Evolutionary conservation across 2,329 filamentous ascomycete species (phyloP).

Genomic region (Alternaria dauci): DNA sequence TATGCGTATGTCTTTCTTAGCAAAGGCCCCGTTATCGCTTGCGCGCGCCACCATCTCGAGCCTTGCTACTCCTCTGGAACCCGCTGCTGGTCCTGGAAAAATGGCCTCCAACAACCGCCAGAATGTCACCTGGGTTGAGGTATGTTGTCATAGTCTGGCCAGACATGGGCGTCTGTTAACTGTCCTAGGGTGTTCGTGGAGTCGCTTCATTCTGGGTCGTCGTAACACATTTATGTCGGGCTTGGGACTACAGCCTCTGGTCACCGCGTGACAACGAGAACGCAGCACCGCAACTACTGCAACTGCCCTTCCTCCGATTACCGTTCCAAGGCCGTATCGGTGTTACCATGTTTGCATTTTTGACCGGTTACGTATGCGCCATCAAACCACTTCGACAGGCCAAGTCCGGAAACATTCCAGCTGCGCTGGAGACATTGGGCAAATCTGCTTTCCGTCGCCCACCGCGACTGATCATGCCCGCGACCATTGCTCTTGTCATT

Average conservation of each 20-base stretch:
- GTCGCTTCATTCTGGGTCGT: slow-evolving; percentile 64
- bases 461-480: slow-evolving; percentile 61
- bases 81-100: slow-evolving; percentile 19
- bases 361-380: slow-evolving; percentile 65
- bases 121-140: slow-evolving; percentile 55
- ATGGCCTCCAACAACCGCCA: slow-evolving; percentile 45
- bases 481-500: slow-evolving; percentile 60
- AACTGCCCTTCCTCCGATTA: slow-evolving; percentile 64
- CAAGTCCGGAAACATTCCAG: slow-evolving; percentile 56
- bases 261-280: slow-evolving; percentile 56
- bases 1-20: slow-evolving; percentile 38
- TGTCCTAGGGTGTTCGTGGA: slow-evolving; percentile 59
- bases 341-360: slow-evolving; percentile 65
- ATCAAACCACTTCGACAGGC: slow-evolving; percentile 63
- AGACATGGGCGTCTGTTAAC: slow-evolving; percentile 12
- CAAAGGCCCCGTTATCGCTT: slow-evolving; percentile 36
- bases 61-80: slow-evolving; percentile 21
- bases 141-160: slow-evolving; percentile 26
- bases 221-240: slow-evolving; percentile 61
- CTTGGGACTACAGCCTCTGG: slow-evolving; percentile 62
- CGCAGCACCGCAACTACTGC: slow-evolving; percentile 56
- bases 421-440: slow-evolving; percentile 58
- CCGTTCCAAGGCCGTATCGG: slow-evolving; percentile 64
- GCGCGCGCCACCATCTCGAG: slow-evolving; percentile 37
- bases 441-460: slow-evolving; percentile 64